Conservation (phyloP, 2,329 filamentous ascomycete genomes). For the Chaetomiaceae sp. region DNA sequence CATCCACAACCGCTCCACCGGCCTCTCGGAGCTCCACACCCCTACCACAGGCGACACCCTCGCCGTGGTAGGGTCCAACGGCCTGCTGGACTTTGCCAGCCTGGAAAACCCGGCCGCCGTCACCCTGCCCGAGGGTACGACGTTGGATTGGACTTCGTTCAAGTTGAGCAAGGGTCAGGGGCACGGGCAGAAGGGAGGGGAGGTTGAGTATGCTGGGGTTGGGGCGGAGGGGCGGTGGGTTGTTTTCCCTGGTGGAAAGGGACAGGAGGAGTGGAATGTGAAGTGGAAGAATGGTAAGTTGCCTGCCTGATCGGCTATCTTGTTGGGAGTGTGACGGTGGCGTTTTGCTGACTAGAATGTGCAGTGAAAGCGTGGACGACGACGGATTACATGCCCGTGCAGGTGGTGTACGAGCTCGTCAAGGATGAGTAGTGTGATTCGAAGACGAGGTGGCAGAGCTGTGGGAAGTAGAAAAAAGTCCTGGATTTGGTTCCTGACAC, state of each 20-base stretch:
- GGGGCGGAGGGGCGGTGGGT: slow-evolving; percentile 31
- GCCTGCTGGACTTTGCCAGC: slow-evolving; percentile 32
- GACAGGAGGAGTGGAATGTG: slow-evolving; percentile 28
- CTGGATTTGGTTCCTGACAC: neutral
- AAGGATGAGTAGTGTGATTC: neutral
- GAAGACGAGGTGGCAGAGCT: neutral
- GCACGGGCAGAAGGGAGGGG: neutral
- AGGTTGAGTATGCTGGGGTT: slow-evolving; percentile 18
- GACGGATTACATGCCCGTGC: slow-evolving; percentile 32
- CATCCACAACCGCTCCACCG: slow-evolving; percentile 26
- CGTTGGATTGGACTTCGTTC: slow-evolving; percentile 36
- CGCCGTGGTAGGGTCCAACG: slow-evolving; percentile 34
- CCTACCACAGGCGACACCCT: slow-evolving; percentile 32
- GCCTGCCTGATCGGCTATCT: neutral
- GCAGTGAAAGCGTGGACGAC: slow-evolving; percentile 29
- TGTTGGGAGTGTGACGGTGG: neutral
- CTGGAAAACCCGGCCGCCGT: slow-evolving; percentile 31
- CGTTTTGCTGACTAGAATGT: neutral
- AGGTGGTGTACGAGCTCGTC: slow-evolving; percentile 31
- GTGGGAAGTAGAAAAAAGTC: no score
- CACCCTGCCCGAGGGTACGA: slow-evolving; percentile 26
- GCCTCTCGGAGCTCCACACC: slow-evolving; percentile 35
- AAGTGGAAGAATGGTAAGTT: slow-evolving; percentile 37
- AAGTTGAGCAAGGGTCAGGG: slow-evolving; percentile 17
- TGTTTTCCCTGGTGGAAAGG: slow-evolving; percentile 29